Evolutionary conservation across 2,329 filamentous ascomycete species (phyloP).

Genomic region (Dothideomycetes sp.): DNA sequence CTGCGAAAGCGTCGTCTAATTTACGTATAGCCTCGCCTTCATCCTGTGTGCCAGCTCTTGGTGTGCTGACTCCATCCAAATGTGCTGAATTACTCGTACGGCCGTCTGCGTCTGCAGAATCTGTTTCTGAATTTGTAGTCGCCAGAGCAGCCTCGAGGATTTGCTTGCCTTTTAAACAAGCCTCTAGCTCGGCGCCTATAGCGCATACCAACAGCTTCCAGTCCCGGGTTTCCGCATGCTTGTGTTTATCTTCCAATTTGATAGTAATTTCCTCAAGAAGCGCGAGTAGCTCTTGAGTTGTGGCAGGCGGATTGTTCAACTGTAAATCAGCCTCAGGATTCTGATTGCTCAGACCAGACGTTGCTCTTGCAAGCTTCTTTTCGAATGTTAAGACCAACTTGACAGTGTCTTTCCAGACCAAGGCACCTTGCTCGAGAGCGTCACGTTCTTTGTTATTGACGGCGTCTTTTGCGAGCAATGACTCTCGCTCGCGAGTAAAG

Average conservation of each 20-base stretch:
- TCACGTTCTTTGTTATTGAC: conserved; percentile 52
- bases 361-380: conserved; percentile 47
- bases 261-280: conserved; percentile 50
- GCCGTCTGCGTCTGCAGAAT: conserved; percentile 1
- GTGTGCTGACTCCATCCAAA: conserved; percentile 2
- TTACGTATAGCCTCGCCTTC: conserved; percentile 22
- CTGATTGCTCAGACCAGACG: conserved; percentile 31
- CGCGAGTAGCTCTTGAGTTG: conserved; percentile 32
- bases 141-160: conserved; percentile 41
- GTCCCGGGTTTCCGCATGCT: conserved; percentile 48
- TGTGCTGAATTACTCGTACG: not conserved
- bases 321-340: conserved; percentile 11
- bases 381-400: conserved; percentile 57
- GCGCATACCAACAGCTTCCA: conserved; percentile 72
- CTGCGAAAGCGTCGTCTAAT: conserved; percentile 27
- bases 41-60: conserved; percentile 13
- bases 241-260: conserved; percentile 46
- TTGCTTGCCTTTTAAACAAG: conserved; percentile 51
- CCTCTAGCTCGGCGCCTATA: conserved; percentile 64
- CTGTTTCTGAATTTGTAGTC: conserved; percentile 25
- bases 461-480: conserved; percentile 46
- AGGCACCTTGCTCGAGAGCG: conserved; percentile 58
- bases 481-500: conserved; percentile 55
- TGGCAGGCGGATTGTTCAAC: conserved; percentile 12
- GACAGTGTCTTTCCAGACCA: conserved; percentile 57